Conservation (phyloP, 2,329 filamentous ascomycete species). For the Metarhizium guizhouense region DNA sequence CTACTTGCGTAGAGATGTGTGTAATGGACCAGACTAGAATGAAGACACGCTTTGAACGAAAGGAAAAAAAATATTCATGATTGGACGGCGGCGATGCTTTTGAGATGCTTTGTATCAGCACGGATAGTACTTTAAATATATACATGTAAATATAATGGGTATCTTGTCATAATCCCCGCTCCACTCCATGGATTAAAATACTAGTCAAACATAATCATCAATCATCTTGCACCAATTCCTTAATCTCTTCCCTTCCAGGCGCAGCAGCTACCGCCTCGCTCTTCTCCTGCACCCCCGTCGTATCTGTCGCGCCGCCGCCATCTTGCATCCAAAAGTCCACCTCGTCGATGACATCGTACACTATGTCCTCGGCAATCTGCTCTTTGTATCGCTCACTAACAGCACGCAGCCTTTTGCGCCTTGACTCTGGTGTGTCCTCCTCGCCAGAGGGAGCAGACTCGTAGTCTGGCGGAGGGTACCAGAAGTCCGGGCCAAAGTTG, state of each 20-base stretch:
- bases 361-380: conserved; percentile 88
- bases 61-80: not conserved
- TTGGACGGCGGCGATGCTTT: not conserved
- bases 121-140: not conserved
- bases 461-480: conserved; percentile 65
- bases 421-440: conserved; percentile 24
- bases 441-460: conserved; percentile 38
- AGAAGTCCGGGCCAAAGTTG: conserved; percentile 92
- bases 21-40: no score
- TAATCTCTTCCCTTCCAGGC: conserved; percentile 48
- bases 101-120: not conserved
- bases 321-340: conserved; percentile 82
- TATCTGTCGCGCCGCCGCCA: conserved; percentile 40
- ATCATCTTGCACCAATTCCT: conserved; percentile 57
- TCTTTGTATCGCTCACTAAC: conserved; percentile 78
- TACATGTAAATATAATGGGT: conserved; percentile 12
- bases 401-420: conserved; percentile 37
- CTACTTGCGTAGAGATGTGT: no score
- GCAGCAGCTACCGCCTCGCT: conserved; percentile 33
- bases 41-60: no score
- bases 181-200: not conserved
- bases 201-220: conserved; percentile 13
- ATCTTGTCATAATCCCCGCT: conserved; percentile 9
- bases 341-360: conserved; percentile 91
- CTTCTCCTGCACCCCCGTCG: conserved; percentile 35